phyloP scores from a whole-genome alignment of 495 filamentous ascomycete species.

The Neurospora sp. region DNA sequence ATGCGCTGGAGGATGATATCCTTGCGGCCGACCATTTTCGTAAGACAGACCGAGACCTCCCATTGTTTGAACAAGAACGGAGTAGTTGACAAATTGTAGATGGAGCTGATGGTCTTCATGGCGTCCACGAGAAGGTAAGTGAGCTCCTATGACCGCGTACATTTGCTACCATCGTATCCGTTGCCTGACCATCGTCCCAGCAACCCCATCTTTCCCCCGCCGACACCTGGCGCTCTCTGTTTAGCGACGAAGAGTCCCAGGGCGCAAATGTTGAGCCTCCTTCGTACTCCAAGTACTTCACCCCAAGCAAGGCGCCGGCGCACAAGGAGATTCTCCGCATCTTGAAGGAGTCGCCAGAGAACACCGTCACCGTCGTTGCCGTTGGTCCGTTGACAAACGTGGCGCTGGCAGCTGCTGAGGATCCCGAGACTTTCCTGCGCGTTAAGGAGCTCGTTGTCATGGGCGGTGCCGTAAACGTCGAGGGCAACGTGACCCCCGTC shows the following conservation, averaged over 20 bases:
- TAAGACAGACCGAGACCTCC: conserved; percentile 22
- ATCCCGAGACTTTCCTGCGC: conserved; percentile 75
- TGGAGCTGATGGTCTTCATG: conserved; percentile 80
- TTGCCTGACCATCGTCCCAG: conserved; percentile 31
- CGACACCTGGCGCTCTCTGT: conserved; percentile 78
- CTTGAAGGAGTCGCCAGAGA: conserved; percentile 62
- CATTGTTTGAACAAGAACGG: background rate
- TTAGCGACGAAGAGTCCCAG: conserved; percentile 40
- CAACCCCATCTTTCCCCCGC: conserved; percentile 78
- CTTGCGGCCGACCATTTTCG: conserved; percentile 88
- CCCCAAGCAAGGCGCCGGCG: conserved; percentile 56
- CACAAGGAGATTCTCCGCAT: conserved; percentile 79
- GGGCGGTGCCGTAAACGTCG: conserved; percentile 73
- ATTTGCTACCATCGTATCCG: background rate
- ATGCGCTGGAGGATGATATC: conserved; percentile 72
- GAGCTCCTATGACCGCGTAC: background rate
- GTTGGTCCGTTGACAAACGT: conserved; percentile 88
- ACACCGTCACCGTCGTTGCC: conserved; percentile 81
- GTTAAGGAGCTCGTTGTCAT: conserved; percentile 93
- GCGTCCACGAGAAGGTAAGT: conserved; percentile 72
- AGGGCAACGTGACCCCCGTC: conserved; percentile 72
- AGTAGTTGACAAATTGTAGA: conserved; percentile 40
- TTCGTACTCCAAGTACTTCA: conserved; percentile 49
- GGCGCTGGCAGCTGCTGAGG: conserved; percentile 74
- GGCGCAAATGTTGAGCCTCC: conserved; percentile 24